phyloP scores from a whole-genome alignment of 768 basidiomycete genomes.

The Boletus barrowsii region DNA sequence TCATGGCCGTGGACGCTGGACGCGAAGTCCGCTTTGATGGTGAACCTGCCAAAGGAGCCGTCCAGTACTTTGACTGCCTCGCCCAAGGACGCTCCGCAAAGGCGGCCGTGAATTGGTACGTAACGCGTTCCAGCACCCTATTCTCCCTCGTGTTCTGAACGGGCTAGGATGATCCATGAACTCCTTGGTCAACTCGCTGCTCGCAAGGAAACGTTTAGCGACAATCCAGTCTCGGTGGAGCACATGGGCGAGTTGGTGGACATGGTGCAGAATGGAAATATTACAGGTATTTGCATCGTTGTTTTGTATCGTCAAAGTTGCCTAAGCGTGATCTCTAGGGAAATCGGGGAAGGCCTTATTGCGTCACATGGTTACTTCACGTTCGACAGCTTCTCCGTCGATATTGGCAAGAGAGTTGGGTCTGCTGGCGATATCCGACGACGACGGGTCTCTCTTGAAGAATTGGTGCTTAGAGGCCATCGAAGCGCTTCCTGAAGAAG shows the following conservation, averaged over 20 bases:
- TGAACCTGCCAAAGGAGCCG: conserved; percentile 46
- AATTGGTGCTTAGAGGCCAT: conserved; percentile 65
- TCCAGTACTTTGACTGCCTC: conserved; percentile 80
- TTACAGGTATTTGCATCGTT: conserved; percentile 57
- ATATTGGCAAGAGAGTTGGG: conserved; percentile 50
- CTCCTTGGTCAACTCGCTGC: conserved; percentile 74
- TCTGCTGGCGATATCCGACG: conserved; percentile 39
- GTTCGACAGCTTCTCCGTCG: conserved; percentile 35
- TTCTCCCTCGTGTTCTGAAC: neutral
- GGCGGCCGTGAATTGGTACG: conserved; percentile 81
- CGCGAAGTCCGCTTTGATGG: conserved; percentile 65
- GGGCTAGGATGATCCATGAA: conserved; percentile 80
- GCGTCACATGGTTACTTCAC: conserved; percentile 59
- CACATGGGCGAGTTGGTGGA: conserved; percentile 80
- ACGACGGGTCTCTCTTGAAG: conserved; percentile 41
- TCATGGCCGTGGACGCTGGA: conserved; percentile 70
- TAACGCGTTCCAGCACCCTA: neutral
- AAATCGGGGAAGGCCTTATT: conserved; percentile 77
- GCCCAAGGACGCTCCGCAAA: conserved; percentile 58
- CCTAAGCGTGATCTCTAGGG: conserved; percentile 40
- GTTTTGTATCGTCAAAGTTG: neutral
- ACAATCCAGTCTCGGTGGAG: conserved; percentile 55
- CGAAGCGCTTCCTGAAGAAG: conserved; percentile 61
- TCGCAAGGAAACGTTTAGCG: conserved; percentile 50
- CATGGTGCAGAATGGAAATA: conserved; percentile 56